These are phyloP conservation scores for Pseudozyma tsukubaensis DNA, from an alignment of 1,284 basidiomycete species.

Conservation along the genomic window DNA sequence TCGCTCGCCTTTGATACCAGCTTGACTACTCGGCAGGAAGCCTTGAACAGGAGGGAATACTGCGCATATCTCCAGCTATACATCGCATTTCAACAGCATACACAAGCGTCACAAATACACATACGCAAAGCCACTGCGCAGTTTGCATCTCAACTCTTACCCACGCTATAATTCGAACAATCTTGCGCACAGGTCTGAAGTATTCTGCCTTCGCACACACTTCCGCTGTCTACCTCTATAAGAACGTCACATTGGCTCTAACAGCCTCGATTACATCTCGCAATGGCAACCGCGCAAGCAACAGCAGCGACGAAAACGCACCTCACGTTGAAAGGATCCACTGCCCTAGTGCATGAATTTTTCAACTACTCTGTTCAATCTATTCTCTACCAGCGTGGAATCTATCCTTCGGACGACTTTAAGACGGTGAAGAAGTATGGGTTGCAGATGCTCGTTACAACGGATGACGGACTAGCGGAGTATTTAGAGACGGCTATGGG, in stretches of 20 bases:
- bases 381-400: constrained; percentile 94
- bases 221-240: too few relatives aligned
- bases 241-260: too few relatives aligned
- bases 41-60: too few relatives aligned
- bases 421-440: constrained; percentile 85
- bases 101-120: too few relatives aligned
- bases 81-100: too few relatives aligned
- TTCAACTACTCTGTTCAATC: constrained; percentile 88
- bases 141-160: too few relatives aligned
- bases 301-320: constrained; percentile 62
- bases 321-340: constrained; percentile 89
- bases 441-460: constrained; percentile 91
- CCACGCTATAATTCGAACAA: too few relatives aligned
- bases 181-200: too few relatives aligned
- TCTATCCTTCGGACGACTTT: constrained; percentile 98
- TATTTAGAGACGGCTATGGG: constrained; percentile 91
- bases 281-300: constrained; percentile 54
- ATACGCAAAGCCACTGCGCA: too few relatives aligned
- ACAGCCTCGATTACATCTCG: not conserved
- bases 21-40: not conserved
- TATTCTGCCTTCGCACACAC: too few relatives aligned
- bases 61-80: too few relatives aligned
- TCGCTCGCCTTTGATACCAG: not conserved
- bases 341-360: constrained; percentile 95
- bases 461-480: constrained; percentile 89